A percentile compares a stretch with the other conserved stretches of the same genome.
Conservation (phyloP, 495 filamentous ascomycete genomes). For the Terfezia boudieri region DNA sequence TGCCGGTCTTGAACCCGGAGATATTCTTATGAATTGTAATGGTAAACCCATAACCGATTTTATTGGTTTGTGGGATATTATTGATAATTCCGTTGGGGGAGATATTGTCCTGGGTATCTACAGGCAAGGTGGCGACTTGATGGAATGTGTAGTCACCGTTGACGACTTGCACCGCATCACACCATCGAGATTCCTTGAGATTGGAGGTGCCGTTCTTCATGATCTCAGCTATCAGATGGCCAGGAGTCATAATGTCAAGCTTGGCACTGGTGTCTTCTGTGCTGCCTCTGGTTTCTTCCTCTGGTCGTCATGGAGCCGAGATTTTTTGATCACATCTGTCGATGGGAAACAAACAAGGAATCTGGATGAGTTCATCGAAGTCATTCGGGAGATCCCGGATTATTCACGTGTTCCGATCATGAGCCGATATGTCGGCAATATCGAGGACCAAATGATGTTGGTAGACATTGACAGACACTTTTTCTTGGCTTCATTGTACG, state of each 20-base stretch:
- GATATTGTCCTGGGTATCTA: constrained; percentile 17
- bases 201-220: constrained; percentile 18
- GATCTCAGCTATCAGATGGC: constrained; percentile 17
- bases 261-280: constrained; percentile 18
- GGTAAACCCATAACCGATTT: constrained; percentile 16
- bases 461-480: constrained; percentile 19
- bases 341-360: constrained; percentile 17
- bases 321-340: constrained; percentile 18
- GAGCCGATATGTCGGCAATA: constrained; percentile 15
- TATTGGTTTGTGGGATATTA: constrained; percentile 18
- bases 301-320: constrained; percentile 19
- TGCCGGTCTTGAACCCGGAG: constrained; percentile 16
- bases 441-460: constrained; percentile 18
- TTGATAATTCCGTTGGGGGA: constrained; percentile 17
- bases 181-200: constrained; percentile 16
- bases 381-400: constrained; percentile 15
- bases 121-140: constrained; percentile 15
- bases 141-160: constrained; percentile 10
- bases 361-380: constrained; percentile 18
- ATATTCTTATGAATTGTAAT: constrained; percentile 18
- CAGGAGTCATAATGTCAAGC: constrained; percentile 17
- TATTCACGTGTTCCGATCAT: constrained; percentile 16
- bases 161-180: constrained; percentile 18
- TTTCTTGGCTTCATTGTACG: constrained; percentile 18
- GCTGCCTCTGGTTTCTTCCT: constrained; percentile 18